phyloP scores from a whole-genome alignment of 1,284 basidiomycete species.

The Ganoderma boninense region DNA sequence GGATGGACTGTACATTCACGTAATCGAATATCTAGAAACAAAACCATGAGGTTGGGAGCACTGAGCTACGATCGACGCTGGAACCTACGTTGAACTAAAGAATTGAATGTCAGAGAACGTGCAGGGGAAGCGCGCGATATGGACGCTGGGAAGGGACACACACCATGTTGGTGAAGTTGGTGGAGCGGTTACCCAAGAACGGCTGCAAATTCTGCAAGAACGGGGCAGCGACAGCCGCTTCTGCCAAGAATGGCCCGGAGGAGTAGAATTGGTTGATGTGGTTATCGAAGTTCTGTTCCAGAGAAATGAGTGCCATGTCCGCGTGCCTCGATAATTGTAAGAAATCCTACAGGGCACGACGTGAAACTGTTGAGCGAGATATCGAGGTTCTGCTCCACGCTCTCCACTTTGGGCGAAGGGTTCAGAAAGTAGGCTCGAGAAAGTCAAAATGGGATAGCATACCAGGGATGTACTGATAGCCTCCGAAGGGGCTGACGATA shows the following conservation, averaged over 20 bases:
- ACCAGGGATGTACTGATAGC: conserved; percentile 33
- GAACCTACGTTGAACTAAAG: conserved; percentile 24
- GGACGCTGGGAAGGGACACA: too few relatives aligned
- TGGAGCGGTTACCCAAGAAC: conserved; percentile 50
- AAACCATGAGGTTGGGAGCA: background rate
- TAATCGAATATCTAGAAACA: conserved; percentile 53
- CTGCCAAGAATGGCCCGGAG: conserved; percentile 45
- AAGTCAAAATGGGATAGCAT: background rate
- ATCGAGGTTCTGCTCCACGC: conserved; percentile 49
- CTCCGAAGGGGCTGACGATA: conserved; percentile 35
- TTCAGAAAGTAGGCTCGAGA: background rate
- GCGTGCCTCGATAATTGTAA: background rate
- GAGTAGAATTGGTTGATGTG: conserved; percentile 38
- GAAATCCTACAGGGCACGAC: conserved; percentile 42
- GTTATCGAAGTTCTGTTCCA: conserved; percentile 33
- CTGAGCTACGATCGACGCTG: background rate
- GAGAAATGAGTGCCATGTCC: background rate
- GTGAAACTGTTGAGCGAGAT: conserved; percentile 55
- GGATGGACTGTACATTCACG: conserved; percentile 60
- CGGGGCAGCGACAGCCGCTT: conserved; percentile 43
- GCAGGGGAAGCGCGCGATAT: too few relatives aligned
- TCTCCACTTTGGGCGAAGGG: conserved; percentile 39
- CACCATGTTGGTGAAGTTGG: conserved; percentile 53
- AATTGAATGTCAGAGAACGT: too few relatives aligned
- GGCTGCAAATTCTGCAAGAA: conserved; percentile 52